phyloP scores from a whole-genome alignment of 768 basidiomycete species.

The Russula compacta region DNA sequence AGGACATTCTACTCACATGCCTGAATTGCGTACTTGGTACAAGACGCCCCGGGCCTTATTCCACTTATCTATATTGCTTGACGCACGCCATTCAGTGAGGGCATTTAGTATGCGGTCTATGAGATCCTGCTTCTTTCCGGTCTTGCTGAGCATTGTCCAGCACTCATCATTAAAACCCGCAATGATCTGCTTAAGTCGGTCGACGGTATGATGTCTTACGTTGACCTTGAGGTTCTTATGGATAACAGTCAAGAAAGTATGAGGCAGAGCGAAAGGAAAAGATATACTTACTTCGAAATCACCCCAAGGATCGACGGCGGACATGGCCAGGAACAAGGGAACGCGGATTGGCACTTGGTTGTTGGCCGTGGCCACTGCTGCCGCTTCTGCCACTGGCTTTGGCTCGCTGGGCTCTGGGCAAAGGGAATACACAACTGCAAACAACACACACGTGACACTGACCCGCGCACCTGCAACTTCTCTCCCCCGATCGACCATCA shows the following conservation, averaged over 20 bases:
- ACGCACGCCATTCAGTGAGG: slow-evolving; percentile 52
- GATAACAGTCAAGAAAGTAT: slow-evolving; percentile 10
- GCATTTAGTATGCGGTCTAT: slow-evolving; percentile 62
- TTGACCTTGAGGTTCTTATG: slow-evolving; percentile 56
- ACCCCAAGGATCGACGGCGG: slow-evolving; percentile 50
- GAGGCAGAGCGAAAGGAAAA: not conserved
- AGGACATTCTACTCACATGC: slow-evolving; percentile 46
- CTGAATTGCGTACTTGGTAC: slow-evolving; percentile 52
- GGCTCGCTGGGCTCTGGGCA: not conserved
- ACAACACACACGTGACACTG: slow-evolving; percentile 25
- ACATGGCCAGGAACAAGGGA: slow-evolving; percentile 36
- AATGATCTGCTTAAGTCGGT: slow-evolving; percentile 76
- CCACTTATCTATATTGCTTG: slow-evolving; percentile 56
- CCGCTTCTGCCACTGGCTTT: not conserved
- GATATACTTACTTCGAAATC: slow-evolving; percentile 59
- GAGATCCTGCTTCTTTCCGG: slow-evolving; percentile 82
- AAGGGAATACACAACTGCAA: slow-evolving; percentile 29
- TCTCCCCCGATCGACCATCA: not conserved
- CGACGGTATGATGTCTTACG: slow-evolving; percentile 74
- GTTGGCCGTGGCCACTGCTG: too few species aligned
- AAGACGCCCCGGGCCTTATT: slow-evolving; percentile 58
- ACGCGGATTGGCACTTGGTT: not conserved
- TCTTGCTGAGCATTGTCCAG: slow-evolving; percentile 52
- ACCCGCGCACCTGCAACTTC: not conserved
- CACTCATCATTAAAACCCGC: slow-evolving; percentile 74